Percentiles rank a stretch among this genome's conserved stretches.
phyloP scores from a whole-genome alignment of 2,329 filamentous ascomycete species.

The Hortaea werneckii region DNA sequence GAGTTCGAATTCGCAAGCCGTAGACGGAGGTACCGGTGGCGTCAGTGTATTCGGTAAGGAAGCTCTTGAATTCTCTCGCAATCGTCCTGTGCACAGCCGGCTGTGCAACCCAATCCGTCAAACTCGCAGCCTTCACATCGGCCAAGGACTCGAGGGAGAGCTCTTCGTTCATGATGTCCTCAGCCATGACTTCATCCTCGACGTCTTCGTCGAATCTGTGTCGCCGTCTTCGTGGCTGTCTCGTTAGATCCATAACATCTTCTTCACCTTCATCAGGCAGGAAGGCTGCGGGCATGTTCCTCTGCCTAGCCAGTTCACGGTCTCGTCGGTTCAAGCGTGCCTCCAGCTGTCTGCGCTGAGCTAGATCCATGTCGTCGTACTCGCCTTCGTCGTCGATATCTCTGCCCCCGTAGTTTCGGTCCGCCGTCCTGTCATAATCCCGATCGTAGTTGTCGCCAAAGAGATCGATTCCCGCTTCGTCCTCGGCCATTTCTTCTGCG shows the following conservation, averaged over 20 bases:
- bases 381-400: conserved; percentile 71
- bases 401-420: conserved; percentile 54
- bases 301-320: conserved; percentile 56
- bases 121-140: conserved; percentile 84
- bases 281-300: conserved; percentile 62
- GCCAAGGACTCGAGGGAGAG: conserved; percentile 81
- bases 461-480: conserved; percentile 59
- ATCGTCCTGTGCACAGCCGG: conserved; percentile 86
- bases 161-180: conserved; percentile 92
- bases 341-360: conserved; percentile 59
- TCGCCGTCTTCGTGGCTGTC: conserved; percentile 72
- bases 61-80: conserved; percentile 92
- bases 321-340: conserved; percentile 64
- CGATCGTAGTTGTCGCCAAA: conserved; percentile 61
- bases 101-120: conserved; percentile 91
- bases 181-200: conserved; percentile 79
- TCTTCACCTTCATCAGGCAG: conserved; percentile 68
- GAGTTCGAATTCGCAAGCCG: conserved; percentile 80
- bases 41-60: conserved; percentile 92
- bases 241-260: conserved; percentile 71
- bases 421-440: conserved; percentile 46
- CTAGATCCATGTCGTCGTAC: conserved; percentile 59
- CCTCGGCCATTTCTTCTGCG: conserved; percentile 58
- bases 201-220: conserved; percentile 91
- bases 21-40: conserved; percentile 85